A percentile compares a stretch with the other conserved stretches of the same genome.
Evolutionary conservation across 345 rosid species (phyloP).

Genomic region (Mallotus nudiflorus): DNA sequence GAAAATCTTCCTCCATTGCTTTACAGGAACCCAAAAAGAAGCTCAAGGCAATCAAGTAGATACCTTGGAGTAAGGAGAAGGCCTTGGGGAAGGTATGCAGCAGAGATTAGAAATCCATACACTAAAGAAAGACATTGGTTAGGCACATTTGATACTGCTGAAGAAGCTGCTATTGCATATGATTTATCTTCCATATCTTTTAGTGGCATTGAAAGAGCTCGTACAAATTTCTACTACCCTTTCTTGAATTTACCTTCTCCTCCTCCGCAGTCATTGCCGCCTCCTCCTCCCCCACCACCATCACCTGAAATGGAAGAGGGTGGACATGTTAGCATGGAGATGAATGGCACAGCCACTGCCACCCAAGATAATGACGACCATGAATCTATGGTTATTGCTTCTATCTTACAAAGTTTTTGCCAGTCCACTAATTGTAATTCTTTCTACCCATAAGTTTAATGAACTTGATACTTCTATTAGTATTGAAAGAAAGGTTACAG

Average conservation of each 20-base stretch:
- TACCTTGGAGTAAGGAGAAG: constrained; percentile 33
- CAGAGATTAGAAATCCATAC: constrained; percentile 28
- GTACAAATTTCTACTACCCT: constrained; percentile 35
- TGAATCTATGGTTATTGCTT: constrained; percentile 34
- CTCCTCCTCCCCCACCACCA: neutral
- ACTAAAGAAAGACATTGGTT: constrained; percentile 35
- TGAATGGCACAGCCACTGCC: neutral
- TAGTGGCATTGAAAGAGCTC: constrained; percentile 27
- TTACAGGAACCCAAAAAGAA: constrained; percentile 26
- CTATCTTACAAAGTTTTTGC: constrained; percentile 30
- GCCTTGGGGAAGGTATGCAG: constrained; percentile 38
- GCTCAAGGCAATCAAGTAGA: constrained; percentile 30
- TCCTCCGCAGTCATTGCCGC: neutral
- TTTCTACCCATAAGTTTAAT: neutral
- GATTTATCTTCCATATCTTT: constrained; percentile 32
- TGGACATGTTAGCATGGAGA: constrained; percentile 10
- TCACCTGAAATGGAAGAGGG: neutral
- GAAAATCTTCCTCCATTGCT: constrained; percentile 31
- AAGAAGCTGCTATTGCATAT: constrained; percentile 40
- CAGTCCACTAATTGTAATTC: constrained; percentile 11
- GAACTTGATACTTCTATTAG: no score
- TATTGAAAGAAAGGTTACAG: no score
- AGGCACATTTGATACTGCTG: constrained; percentile 37
- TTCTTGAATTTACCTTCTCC: neutral
- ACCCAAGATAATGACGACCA: constrained; percentile 15